Percentiles rank a stretch among this genome's conserved stretches.
Evolutionary conservation across 495 filamentous ascomycete genomes (phyloP).

Genomic region (Podospora anserina): DNA sequence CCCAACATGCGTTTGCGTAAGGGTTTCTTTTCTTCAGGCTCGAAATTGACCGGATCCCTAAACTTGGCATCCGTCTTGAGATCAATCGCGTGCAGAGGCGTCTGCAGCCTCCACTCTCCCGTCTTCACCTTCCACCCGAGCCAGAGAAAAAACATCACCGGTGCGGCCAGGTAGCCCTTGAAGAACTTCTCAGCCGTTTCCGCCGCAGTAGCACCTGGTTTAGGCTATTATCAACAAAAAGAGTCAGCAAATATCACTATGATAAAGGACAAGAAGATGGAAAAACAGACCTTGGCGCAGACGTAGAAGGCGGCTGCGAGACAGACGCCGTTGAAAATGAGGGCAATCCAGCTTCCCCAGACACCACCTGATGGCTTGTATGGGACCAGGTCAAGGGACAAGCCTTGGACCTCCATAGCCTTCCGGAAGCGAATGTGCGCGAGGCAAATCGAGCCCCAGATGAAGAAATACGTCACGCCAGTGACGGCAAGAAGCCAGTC

Average conservation of each 20-base stretch:
- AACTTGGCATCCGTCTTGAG: conserved; percentile 35
- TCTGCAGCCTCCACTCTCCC: conserved; percentile 67
- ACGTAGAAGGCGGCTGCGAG: conserved; percentile 60
- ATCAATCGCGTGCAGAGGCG: conserved; percentile 44
- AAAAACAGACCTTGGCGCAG: conserved; percentile 36
- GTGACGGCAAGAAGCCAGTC: conserved; percentile 68
- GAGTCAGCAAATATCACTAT: conserved; percentile 10
- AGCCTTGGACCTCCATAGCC: conserved; percentile 51
- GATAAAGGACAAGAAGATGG: not conserved
- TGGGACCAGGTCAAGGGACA: conserved; percentile 48
- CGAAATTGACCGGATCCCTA: conserved; percentile 22
- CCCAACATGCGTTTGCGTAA: conserved; percentile 32
- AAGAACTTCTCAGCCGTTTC: conserved; percentile 49
- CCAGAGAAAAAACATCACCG: conserved; percentile 52
- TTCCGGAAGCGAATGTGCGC: conserved; percentile 72
- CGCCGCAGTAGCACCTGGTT: not conserved
- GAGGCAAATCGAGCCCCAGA: conserved; percentile 66
- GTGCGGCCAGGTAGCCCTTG: conserved; percentile 57
- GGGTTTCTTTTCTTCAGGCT: conserved; percentile 24
- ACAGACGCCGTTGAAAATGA: conserved; percentile 51
- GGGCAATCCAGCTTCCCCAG: conserved; percentile 56
- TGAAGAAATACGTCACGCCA: conserved; percentile 64
- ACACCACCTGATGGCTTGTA: conserved; percentile 56
- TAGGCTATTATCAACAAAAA: not conserved
- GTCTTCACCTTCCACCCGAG: conserved; percentile 50